Base-by-base conservation (phyloP, 345 rosid species). In the Boechera divaricarpa region DNA sequence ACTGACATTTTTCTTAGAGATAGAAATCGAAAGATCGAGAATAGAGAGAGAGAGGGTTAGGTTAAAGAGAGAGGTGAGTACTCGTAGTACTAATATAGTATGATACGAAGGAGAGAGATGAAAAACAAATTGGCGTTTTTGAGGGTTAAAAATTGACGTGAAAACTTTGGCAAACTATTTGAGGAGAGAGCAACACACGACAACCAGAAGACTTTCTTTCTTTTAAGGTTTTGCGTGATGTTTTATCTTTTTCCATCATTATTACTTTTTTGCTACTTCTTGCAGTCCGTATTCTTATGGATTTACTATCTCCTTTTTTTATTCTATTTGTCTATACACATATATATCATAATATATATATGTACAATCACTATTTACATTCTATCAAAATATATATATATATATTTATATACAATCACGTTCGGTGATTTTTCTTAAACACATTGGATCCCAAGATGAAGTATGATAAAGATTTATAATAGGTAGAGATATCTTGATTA, bases 201-300 rank as follows among this genome's bases (percentile, higher is more conserved):
- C 75, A 77, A 63, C 57, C 47, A 69, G 52, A 77, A 32, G 70
- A 77, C 35, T 35, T 42, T 63, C 73, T 75, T 75, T 57, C 80
- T 77, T 77, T 77, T 71, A 64, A 71, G 81, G 81, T 77, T 77
- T 77, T 77, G 81, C 81, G 81, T 71, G 81, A 77, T 71, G 81
- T 77, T 71, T 77, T 77, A 38, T 71, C 67, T 45, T 71, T 70
- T 77, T 71, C 61, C 67, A 71, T 77, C 72, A 71, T 77, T 71
- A 65, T 65, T 71, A 77, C 77, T 48, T 57, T 77, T 67, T 65
- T 71, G 48, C 72, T 21, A 63, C 67, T 77, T 63, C 52, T 61
- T 70, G 29, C 42, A 44, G 21, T 76, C 47, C 73, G 21, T 60
- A 75, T 75, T 49, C 52, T 33, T 51, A 47, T 75, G 16, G 61